Evolutionary conservation across 441 rosid species (phyloP), one percentile per base, ranked within the genome.

Genomic region (Iberis amara): DNA sequence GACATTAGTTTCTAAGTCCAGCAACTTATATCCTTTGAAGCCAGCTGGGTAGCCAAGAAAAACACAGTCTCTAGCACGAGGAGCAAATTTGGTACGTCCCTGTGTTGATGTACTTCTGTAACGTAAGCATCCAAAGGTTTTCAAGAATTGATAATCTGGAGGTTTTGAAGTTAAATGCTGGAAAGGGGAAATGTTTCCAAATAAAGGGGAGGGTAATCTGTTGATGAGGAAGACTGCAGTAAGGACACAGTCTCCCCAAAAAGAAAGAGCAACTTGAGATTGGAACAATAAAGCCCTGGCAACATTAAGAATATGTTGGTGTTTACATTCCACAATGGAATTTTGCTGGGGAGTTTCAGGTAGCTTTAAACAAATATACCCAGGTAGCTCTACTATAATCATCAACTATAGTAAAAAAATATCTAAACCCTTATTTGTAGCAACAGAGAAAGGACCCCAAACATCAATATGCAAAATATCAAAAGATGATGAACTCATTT

Each of bases 141-240:
- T 26, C 0, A 45, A 0, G 0, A 0, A 11, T 13, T 11, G 6
- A 5, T 45, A 45, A 0, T 45, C 35, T 1, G 3, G 21, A 0
- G 1, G 1, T 0, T 24, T 44, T 0, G 30, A 2, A 0, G 14
- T 44, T 0, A 44, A 8, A 1, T 23, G 1, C 0, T 23, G 1
- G 6, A 2, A 24, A 0, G 32, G 48, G 0, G 32, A 2, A 0
- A 10, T 43, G 5, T 43, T 23, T 0, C 7, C 0, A 0, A 23
- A 2, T 0, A 23, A 0, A 0, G 14, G 14, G 0, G 37, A 28
- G 0, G 36, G 21, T 0, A 13, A 3, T 11, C 14, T 3, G 2
- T 43, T 43, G 0, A 43, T 24, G 0, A 43, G 5, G 4, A 43
- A 23, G 1, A 24, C 31, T 0, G 14, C 1, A 0, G 31, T 24